Evolutionary conservation across 1,139 yeast genomes (phyloP).

Genomic region (Spencermartinsiella ligniputridi): DNA sequence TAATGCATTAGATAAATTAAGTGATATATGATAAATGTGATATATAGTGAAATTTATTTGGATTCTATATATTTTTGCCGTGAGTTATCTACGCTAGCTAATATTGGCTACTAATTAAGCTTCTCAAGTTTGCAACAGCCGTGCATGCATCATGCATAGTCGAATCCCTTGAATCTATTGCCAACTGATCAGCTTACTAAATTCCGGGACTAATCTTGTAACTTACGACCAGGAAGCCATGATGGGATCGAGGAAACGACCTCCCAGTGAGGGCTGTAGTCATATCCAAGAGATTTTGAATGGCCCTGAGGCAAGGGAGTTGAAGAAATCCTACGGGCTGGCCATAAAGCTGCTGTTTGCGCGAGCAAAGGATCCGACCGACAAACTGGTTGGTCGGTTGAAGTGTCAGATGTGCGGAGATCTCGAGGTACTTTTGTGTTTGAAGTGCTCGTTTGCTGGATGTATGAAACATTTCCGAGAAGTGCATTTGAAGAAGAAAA

Average conservation of each 20-base stretch:
- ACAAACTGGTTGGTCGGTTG: neutral
- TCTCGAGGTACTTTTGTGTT: constrained; percentile 46
- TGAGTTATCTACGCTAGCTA: too few species aligned
- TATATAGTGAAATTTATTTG: neutral
- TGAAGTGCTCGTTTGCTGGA: constrained; percentile 81
- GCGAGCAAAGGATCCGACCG: neutral
- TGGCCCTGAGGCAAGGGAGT: constrained; percentile 1
- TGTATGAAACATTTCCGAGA: constrained; percentile 61
- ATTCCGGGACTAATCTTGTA: too few species aligned
- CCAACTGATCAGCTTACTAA: too few species aligned
- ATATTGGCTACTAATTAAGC: too few species aligned
- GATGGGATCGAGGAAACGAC: neutral
- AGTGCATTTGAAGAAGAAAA: constrained; percentile 51
- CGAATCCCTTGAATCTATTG: too few species aligned
- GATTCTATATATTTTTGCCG: neutral
- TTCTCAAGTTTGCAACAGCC: too few species aligned
- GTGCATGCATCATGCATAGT: too few species aligned
- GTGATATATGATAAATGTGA: constrained; percentile 1
- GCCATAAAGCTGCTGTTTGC: constrained; percentile 2
- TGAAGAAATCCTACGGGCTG: constrained; percentile 2
- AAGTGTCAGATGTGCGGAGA: neutral
- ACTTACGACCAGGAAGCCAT: neutral
- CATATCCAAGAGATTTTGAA: constrained; percentile 4
- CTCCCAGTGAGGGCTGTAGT: constrained; percentile 1
- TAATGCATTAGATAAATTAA: constrained; percentile 2